Evolutionary conservation across 352 stramenopile species (phyloP).

Genomic region (Vaucheria bursata): DNA sequence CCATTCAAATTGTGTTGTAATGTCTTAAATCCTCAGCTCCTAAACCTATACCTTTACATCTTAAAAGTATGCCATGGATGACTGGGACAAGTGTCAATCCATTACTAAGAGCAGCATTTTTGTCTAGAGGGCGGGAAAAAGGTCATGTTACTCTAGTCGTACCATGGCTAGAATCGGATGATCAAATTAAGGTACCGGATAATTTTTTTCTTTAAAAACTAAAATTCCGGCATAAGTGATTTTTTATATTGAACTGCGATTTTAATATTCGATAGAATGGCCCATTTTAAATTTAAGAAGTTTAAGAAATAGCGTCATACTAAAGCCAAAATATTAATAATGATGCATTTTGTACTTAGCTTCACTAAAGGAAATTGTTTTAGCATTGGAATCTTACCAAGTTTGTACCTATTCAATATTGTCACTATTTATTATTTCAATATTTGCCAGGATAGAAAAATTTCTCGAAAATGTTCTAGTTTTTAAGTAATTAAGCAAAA

Average conservation of each 20-base stretch:
- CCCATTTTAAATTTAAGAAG: neutral
- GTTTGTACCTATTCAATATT: too few relatives aligned
- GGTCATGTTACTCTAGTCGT: constrained; percentile 59
- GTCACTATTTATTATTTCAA: too few relatives aligned
- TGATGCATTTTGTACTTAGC: too few relatives aligned
- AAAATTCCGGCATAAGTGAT: too few relatives aligned
- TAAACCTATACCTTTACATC: neutral
- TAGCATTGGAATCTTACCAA: too few relatives aligned
- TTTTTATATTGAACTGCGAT: constrained; percentile 55
- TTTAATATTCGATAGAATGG: constrained; percentile 51
- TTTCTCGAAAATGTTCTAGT: too few relatives aligned
- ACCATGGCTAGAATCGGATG: constrained; percentile 58
- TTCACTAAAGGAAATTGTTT: too few relatives aligned
- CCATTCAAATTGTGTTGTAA: neutral
- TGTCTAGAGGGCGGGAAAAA: constrained; percentile 52
- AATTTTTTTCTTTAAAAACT: neutral
- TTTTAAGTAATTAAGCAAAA: too few relatives aligned
- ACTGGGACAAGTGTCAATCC: constrained; percentile 70
- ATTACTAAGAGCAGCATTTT: constrained; percentile 60
- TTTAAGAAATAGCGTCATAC: neutral
- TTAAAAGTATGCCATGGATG: constrained; percentile 57
- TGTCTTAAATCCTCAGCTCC: neutral
- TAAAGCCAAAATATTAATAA: neutral
- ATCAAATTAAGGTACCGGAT: constrained; percentile 49
- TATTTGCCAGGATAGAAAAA: too few relatives aligned